phyloP scores from a whole-genome alignment of 768 basidiomycete genomes.

The Paxillus ammoniavirescens region DNA sequence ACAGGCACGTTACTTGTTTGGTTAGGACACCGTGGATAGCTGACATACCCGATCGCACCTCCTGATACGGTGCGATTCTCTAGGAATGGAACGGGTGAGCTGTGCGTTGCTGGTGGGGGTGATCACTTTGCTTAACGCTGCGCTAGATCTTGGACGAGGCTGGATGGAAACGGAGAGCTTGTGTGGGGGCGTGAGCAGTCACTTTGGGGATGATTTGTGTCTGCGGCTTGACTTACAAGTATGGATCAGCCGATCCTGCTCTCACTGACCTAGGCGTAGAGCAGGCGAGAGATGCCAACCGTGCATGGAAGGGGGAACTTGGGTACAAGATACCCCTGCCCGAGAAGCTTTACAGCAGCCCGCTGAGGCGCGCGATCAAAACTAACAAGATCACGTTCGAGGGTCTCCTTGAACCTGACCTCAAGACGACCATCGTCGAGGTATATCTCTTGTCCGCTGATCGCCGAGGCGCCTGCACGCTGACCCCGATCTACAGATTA shows the following conservation, averaged over 20 bases:
- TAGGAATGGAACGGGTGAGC: constrained; percentile 62
- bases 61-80: neutral
- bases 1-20: constrained; percentile 22
- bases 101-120: neutral
- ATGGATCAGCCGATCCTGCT: constrained; percentile 56
- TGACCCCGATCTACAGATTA: constrained; percentile 41
- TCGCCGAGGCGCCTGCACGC: neutral
- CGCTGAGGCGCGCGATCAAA: constrained; percentile 57
- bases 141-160: constrained; percentile 54
- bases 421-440: constrained; percentile 52
- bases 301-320: constrained; percentile 50
- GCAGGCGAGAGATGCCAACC: constrained; percentile 50
- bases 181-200: constrained; percentile 69
- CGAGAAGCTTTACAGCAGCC: constrained; percentile 57
- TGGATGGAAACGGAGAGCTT: constrained; percentile 61
- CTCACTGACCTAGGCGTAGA: constrained; percentile 55
- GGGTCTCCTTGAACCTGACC: constrained; percentile 32
- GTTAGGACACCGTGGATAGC: neutral
- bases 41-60: neutral
- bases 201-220: neutral
- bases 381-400: constrained; percentile 57
- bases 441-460: constrained; percentile 29
- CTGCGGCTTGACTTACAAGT: neutral
- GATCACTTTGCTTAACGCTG: neutral
- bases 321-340: constrained; percentile 45